phyloP scores from a whole-genome alignment of 2,329 filamentous ascomycete species.

The Xylaria arbuscula region DNA sequence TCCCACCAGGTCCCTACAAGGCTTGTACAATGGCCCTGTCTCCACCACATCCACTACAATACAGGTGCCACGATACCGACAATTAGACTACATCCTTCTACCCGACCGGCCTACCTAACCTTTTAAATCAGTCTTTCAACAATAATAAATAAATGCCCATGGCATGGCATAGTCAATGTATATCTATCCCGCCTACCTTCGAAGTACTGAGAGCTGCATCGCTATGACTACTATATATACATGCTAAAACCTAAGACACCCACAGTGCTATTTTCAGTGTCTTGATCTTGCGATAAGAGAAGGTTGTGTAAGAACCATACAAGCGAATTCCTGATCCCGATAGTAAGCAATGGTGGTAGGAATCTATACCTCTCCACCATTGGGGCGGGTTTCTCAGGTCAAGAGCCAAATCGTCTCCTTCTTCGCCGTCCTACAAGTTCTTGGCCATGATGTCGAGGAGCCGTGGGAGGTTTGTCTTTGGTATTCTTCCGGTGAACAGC shows the following conservation, averaged over 20 bases:
- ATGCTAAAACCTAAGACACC: not conserved
- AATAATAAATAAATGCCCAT: not conserved
- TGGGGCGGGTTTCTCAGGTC: conserved; percentile 78
- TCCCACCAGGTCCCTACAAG: not conserved
- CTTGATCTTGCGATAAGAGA: not conserved
- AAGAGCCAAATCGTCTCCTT: conserved; percentile 64
- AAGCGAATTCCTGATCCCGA: not conserved
- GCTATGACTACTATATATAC: not conserved
- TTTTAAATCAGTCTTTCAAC: not conserved
- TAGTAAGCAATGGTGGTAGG: conserved; percentile 49
- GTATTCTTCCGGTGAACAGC: conserved; percentile 69
- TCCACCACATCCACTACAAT: not conserved
- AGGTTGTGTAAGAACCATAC: not conserved
- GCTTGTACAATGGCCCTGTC: not conserved
- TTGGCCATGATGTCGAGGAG: conserved; percentile 62
- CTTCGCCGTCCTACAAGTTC: conserved; percentile 76
- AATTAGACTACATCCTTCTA: not conserved
- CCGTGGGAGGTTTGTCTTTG: conserved; percentile 81
- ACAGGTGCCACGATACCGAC: not conserved
- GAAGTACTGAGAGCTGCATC: not conserved
- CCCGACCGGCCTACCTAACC: not conserved
- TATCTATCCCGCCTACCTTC: not conserved
- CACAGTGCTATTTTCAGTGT: not conserved
- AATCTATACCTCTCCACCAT: conserved; percentile 71
- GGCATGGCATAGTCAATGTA: not conserved